Conservation (phyloP, 2,329 filamentous ascomycete genomes). For the Xenoacremonium recifei region DNA sequence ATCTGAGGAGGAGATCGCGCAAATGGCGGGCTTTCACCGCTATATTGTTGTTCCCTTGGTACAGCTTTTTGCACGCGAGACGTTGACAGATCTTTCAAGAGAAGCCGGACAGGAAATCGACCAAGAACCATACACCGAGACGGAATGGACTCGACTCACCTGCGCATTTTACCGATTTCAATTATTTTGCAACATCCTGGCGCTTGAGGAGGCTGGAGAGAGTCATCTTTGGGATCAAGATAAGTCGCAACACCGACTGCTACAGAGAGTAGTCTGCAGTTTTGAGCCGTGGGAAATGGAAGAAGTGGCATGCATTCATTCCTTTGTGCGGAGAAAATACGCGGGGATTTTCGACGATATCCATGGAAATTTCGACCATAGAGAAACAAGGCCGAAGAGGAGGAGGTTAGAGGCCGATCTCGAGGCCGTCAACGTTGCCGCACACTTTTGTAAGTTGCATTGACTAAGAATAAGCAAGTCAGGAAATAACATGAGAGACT, state of each 20-base stretch:
- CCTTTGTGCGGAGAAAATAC: not conserved
- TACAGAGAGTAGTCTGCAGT: not conserved
- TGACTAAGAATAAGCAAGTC: too few species aligned
- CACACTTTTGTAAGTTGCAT: too few species aligned
- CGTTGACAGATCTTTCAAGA: not conserved
- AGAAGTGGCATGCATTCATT: slow-evolving; percentile 1
- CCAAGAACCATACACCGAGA: not conserved
- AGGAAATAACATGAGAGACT: too few species aligned
- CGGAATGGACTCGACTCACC: slow-evolving; percentile 1
- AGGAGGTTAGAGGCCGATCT: too few species aligned
- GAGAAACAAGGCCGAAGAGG: too few species aligned
- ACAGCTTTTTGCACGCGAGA: not conserved
- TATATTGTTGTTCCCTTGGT: not conserved
- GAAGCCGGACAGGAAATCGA: not conserved
- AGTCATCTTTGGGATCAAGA: not conserved
- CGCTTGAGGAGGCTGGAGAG: not conserved
- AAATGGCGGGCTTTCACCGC: slow-evolving; percentile 1
- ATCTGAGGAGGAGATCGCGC: slow-evolving; percentile 1
- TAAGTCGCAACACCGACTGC: not conserved
- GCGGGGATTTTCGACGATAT: not conserved
- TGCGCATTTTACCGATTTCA: slow-evolving; percentile 4
- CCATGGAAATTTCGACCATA: not conserved
- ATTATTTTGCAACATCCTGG: slow-evolving; percentile 2
- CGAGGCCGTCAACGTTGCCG: too few species aligned
- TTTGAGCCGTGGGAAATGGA: slow-evolving; percentile 6